Evolutionary conservation across 495 filamentous ascomycete genomes (phyloP).

Genomic region (Aspergillus homomorphus): DNA sequence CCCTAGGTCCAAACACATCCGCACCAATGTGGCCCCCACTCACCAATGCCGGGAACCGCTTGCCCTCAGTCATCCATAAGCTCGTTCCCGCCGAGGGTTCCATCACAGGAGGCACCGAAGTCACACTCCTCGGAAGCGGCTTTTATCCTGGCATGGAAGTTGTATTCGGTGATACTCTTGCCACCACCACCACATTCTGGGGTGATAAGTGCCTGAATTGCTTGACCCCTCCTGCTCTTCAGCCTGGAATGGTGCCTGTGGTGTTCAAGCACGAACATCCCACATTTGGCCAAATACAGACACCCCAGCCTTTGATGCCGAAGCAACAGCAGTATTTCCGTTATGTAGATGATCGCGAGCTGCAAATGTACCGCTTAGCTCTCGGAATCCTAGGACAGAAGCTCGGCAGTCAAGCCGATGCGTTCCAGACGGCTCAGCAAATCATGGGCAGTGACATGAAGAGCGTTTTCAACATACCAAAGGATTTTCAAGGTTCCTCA

Average conservation of each 20-base stretch:
- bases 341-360: slow-evolving; percentile 76
- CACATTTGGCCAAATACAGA: slow-evolving; percentile 44
- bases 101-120: slow-evolving; percentile 76
- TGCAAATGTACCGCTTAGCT: slow-evolving; percentile 56
- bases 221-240: slow-evolving; percentile 69
- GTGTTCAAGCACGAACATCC: slow-evolving; percentile 64
- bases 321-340: slow-evolving; percentile 64
- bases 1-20: slow-evolving; percentile 31
- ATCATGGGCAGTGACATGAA: slow-evolving; percentile 49
- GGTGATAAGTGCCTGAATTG: slow-evolving; percentile 80
- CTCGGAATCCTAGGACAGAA: slow-evolving; percentile 48
- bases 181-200: slow-evolving; percentile 80
- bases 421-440: slow-evolving; percentile 48
- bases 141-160: slow-evolving; percentile 81
- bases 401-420: slow-evolving; percentile 47
- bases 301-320: slow-evolving; percentile 44
- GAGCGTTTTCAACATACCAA: slow-evolving; percentile 42
- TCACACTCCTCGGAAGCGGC: slow-evolving; percentile 74
- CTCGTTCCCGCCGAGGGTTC: slow-evolving; percentile 80
- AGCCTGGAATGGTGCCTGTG: slow-evolving; percentile 69
- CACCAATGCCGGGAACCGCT: slow-evolving; percentile 38
- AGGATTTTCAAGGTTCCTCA: slow-evolving; percentile 44
- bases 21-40: slow-evolving; percentile 41
- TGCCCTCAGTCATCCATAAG: slow-evolving; percentile 65
- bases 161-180: slow-evolving; percentile 76